Conservation (phyloP, 2,329 filamentous ascomycete genomes). For the Aureobasidium lini region DNA sequence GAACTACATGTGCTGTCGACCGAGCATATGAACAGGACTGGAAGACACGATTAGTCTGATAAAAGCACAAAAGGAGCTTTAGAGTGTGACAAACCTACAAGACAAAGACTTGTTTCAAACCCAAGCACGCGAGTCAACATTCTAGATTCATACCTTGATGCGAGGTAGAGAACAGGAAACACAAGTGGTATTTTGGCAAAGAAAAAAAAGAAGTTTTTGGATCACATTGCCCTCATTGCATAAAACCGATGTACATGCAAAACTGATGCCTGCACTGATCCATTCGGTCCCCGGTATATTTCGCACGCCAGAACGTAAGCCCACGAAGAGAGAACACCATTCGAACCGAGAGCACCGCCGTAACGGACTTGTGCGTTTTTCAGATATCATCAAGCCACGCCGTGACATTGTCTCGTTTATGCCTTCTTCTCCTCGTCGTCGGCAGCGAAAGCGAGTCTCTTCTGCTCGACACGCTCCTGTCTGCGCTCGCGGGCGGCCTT, state of each 20-base stretch:
- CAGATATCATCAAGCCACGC: slow-evolving; percentile 15
- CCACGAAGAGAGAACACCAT: slow-evolving; percentile 14
- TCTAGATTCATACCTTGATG: slow-evolving; percentile 1
- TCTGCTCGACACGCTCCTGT: slow-evolving; percentile 81
- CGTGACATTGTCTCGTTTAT: slow-evolving; percentile 13
- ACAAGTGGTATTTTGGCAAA: slow-evolving; percentile 11
- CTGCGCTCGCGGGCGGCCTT: slow-evolving; percentile 99
- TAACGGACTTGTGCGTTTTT: slow-evolving; percentile 15
- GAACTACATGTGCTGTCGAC: too few species aligned
- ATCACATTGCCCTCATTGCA: slow-evolving; percentile 16
- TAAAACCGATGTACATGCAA: slow-evolving; percentile 16
- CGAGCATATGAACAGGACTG: too few species aligned
- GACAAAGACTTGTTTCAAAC: not conserved
- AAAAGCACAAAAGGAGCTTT: too few species aligned
- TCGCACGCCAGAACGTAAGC: slow-evolving; percentile 16
- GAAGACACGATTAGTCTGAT: too few species aligned
- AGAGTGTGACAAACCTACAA: not conserved
- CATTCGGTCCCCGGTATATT: slow-evolving; percentile 13
- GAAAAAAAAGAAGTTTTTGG: slow-evolving; percentile 15
- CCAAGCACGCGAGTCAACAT: not conserved
- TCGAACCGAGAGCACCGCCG: slow-evolving; percentile 14
- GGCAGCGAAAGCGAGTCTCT: slow-evolving; percentile 78
- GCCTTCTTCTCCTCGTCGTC: slow-evolving; percentile 49
- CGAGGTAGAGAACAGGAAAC: not conserved
- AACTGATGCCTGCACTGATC: slow-evolving; percentile 14